Evolutionary conservation across 768 basidiomycete species (phyloP).

Genomic region (Tephrocybe rancida): DNA sequence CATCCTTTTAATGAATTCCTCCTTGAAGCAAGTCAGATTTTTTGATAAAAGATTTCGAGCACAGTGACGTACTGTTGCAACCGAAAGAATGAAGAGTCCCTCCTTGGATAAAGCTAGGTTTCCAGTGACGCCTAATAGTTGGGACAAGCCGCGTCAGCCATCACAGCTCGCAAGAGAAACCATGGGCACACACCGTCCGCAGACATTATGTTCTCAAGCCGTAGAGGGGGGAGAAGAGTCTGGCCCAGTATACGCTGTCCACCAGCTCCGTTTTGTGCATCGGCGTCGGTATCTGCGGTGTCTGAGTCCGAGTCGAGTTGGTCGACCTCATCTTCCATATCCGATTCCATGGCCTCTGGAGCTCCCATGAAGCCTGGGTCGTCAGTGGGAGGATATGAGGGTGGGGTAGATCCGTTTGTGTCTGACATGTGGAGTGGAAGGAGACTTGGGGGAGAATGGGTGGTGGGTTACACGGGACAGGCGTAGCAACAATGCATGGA

Average conservation of each 20-base stretch:
- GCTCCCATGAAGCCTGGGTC: constrained; percentile 8
- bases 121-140: constrained; percentile 51
- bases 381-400: neutral
- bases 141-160: constrained; percentile 3
- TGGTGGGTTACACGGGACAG: constrained; percentile 6
- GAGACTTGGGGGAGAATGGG: constrained; percentile 2
- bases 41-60: neutral
- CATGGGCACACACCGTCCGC: constrained; percentile 59
- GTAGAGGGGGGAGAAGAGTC: constrained; percentile 63
- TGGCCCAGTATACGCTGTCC: constrained; percentile 61
- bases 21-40: constrained; percentile 43
- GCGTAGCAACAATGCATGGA: constrained; percentile 18
- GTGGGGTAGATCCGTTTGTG: neutral
- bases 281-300: constrained; percentile 36
- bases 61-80: constrained; percentile 63
- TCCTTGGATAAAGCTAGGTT: constrained; percentile 75
- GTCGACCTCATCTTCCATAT: constrained; percentile 65
- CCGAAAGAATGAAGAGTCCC: constrained; percentile 70
- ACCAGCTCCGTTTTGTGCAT: constrained; percentile 27
- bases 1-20: constrained; percentile 83
- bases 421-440: constrained; percentile 6
- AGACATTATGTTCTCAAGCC: constrained; percentile 77
- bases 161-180: constrained; percentile 8
- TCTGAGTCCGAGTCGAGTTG: constrained; percentile 63
- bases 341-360: constrained; percentile 37